phyloP scores from a whole-genome alignment of 192 early-diverging fungal genomes.

The Coemansia sp. region DNA sequence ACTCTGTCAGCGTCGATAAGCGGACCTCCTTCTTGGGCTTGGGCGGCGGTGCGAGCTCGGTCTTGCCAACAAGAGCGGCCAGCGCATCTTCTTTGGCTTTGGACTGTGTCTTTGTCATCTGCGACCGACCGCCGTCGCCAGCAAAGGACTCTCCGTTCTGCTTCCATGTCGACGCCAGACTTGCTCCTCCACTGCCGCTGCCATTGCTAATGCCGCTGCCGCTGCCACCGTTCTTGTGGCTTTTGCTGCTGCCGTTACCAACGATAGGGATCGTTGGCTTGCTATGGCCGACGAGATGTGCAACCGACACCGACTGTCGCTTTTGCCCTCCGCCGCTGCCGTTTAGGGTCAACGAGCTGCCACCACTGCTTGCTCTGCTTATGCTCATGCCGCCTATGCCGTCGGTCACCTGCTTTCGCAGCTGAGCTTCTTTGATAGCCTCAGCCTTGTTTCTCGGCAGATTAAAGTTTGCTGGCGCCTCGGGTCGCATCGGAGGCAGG shows the following conservation, averaged over 20 bases:
- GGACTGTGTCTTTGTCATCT: conserved; percentile 54
- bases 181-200: not conserved
- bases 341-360: conserved; percentile 19
- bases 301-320: conserved; percentile 27
- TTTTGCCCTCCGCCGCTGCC: conserved; percentile 14
- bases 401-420: conserved; percentile 47
- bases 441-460: conserved; percentile 48
- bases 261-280: conserved; percentile 33
- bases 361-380: conserved; percentile 25
- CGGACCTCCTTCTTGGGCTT: conserved; percentile 75
- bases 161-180: conserved; percentile 15
- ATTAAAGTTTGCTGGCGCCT: conserved; percentile 40
- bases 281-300: conserved; percentile 30
- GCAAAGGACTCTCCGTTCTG: conserved; percentile 39
- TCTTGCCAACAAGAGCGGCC: conserved; percentile 55
- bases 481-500: conserved; percentile 47
- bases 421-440: conserved; percentile 54
- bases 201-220: conserved; percentile 2
- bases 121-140: conserved; percentile 22
- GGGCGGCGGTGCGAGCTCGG: conserved; percentile 42
- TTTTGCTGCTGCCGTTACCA: conserved; percentile 4
- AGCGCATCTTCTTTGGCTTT: conserved; percentile 57
- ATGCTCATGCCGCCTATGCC: conserved; percentile 53
- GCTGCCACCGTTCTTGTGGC: not conserved
- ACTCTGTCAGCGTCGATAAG: conserved; percentile 85